phyloP scores from a whole-genome alignment of 441 rosid genomes.

The Bocquillonia castaneifolia region DNA sequence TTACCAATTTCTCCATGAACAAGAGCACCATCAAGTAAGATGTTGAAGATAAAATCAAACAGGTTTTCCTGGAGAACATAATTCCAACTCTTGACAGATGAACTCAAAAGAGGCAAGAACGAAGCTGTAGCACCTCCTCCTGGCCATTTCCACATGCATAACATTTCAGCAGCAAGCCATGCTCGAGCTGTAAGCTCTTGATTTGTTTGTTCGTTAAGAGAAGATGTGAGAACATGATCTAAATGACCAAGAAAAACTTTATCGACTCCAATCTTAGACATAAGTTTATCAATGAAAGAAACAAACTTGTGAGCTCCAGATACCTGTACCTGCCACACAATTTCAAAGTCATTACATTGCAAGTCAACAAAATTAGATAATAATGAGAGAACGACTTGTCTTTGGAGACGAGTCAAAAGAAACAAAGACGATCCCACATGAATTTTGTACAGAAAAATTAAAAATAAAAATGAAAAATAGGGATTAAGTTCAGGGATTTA shows the following conservation, averaged over 20 bases:
- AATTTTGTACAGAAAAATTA: not conserved
- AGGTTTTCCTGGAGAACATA: constrained; percentile 33
- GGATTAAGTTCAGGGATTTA: not conserved
- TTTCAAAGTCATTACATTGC: constrained; percentile 9
- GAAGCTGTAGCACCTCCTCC: constrained; percentile 70
- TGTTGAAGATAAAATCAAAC: constrained; percentile 61
- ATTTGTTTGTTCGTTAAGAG: constrained; percentile 28
- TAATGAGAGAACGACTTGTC: not conserved
- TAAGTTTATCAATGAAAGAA: constrained; percentile 65
- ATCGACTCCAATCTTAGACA: constrained; percentile 53
- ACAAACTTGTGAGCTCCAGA: constrained; percentile 53
- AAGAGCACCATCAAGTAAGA: constrained; percentile 82
- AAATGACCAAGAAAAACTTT: constrained; percentile 40
- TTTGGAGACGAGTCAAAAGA: not conserved
- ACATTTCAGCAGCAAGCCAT: constrained; percentile 88
- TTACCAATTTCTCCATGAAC: constrained; percentile 47
- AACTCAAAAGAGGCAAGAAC: constrained; percentile 63
- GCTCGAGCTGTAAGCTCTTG: constrained; percentile 44
- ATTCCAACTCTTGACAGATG: constrained; percentile 45
- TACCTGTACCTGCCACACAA: constrained; percentile 42
- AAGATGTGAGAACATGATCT: constrained; percentile 20
- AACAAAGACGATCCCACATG: not conserved
- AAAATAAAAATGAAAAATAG: not conserved
- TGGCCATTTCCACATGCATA: constrained; percentile 94
- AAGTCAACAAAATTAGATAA: not conserved